phyloP scores from a whole-genome alignment of 306 rosid species.

The Abrus precatorius region DNA sequence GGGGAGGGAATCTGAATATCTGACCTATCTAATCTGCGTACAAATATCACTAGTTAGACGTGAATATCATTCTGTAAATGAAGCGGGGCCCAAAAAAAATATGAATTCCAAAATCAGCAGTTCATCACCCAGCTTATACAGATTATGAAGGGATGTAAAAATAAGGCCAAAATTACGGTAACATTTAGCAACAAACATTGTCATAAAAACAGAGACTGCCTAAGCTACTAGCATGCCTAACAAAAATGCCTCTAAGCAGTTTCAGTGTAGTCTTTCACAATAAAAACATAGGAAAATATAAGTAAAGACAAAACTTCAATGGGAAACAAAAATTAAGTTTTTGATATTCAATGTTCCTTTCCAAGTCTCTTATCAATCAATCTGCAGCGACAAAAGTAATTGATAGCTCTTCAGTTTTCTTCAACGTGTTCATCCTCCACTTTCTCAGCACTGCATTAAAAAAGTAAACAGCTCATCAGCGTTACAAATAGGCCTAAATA shows the following conservation, averaged over 20 bases:
- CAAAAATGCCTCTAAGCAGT: conserved; percentile 61
- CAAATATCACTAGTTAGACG: not conserved
- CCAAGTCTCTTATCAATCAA: conserved; percentile 44
- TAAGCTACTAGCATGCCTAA: conserved; percentile 50
- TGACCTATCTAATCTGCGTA: not conserved
- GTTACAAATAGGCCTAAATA: conserved; percentile 17
- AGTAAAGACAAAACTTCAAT: conserved; percentile 54
- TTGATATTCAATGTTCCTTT: conserved; percentile 45
- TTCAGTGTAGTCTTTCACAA: conserved; percentile 41
- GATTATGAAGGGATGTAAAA: conserved; percentile 34
- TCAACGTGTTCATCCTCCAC: conserved; percentile 62
- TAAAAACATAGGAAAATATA: conserved; percentile 44
- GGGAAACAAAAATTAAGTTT: conserved; percentile 38
- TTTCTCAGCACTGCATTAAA: conserved; percentile 76
- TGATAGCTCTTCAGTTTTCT: conserved; percentile 58
- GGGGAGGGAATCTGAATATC: not conserved
- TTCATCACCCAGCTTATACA: conserved; percentile 51
- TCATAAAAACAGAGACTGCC: conserved; percentile 43
- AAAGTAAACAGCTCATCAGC: conserved; percentile 35
- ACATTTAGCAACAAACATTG: conserved; percentile 48
- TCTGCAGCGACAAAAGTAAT: conserved; percentile 43
- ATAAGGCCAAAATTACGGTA: conserved; percentile 25
- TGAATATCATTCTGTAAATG: not conserved
- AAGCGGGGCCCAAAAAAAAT: not conserved
- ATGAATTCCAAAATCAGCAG: conserved; percentile 27